A percentile compares a stretch with the other conserved stretches of the same genome.
phyloP scores from a whole-genome alignment of 2,329 filamentous ascomycete species.

The Emergomyces orientalis region DNA sequence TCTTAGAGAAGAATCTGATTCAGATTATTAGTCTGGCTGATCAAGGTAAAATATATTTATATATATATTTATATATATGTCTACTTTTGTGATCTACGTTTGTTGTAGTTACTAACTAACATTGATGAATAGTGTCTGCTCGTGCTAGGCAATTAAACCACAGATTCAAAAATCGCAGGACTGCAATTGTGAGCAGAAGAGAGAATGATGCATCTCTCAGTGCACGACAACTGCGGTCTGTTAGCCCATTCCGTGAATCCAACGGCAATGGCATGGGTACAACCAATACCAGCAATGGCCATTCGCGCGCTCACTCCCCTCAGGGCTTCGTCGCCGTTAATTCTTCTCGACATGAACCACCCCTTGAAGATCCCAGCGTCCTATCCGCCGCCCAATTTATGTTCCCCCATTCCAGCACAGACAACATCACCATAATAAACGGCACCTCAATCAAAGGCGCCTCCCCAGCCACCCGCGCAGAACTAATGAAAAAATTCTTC shows the following conservation, averaged over 20 bases:
- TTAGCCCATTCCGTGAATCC: conserved; percentile 32
- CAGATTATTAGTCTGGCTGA: conserved; percentile 74
- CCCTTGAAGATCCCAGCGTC: conserved; percentile 29
- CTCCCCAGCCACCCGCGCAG: conserved; percentile 48
- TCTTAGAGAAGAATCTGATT: conserved; percentile 67
- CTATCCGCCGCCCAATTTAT: conserved; percentile 30
- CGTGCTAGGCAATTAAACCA: conserved; percentile 72
- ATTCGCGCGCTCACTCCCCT: conserved; percentile 36
- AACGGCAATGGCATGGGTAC: conserved; percentile 23
- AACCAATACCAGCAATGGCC: conserved; percentile 22
- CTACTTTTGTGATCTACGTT: too few relatives aligned
- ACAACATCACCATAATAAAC: conserved; percentile 42
- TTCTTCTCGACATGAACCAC: conserved; percentile 31
- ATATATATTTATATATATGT: neutral
- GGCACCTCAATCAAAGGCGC: conserved; percentile 43
- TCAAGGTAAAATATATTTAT: conserved; percentile 44
- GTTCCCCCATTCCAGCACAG: conserved; percentile 35
- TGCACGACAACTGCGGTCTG: conserved; percentile 25
- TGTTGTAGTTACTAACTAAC: conserved; percentile 10
- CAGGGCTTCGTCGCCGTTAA: conserved; percentile 54
- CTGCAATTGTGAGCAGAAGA: conserved; percentile 59
- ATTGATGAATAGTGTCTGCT: conserved; percentile 47
- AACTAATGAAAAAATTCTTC: conserved; percentile 54
- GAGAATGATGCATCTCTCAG: conserved; percentile 35
- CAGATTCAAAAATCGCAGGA: conserved; percentile 62